Evolutionary conservation across 2,329 filamentous ascomycete species (phyloP).

Genomic region (Diplodia mutila): DNA sequence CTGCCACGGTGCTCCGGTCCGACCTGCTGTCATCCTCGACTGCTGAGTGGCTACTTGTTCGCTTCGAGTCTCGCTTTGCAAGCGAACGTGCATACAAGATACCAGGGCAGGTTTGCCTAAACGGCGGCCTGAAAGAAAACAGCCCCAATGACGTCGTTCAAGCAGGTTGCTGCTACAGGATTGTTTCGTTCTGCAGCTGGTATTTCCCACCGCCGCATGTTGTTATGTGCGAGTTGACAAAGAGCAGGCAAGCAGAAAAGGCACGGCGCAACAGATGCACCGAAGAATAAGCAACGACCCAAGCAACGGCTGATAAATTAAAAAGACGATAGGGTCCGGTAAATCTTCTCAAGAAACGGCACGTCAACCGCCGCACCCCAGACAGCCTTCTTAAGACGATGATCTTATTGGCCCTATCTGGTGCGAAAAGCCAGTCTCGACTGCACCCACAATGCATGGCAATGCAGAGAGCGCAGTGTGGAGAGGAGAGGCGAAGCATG

Average conservation of each 20-base stretch:
- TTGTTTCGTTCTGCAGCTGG: not conserved
- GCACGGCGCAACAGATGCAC: not conserved
- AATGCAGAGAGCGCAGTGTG: not conserved
- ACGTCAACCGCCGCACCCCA: not conserved
- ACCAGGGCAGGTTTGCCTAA: not conserved
- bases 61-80: constrained; percentile 4
- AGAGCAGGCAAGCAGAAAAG: not conserved
- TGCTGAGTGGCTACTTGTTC: not conserved
- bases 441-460: not conserved
- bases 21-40: not conserved
- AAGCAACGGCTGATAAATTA: not conserved
- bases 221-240: too few relatives aligned
- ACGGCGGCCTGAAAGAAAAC: not conserved
- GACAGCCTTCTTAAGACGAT: not conserved
- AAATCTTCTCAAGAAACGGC: not conserved
- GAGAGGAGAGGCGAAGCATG: not conserved
- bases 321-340: not conserved
- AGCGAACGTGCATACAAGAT: constrained; percentile 9
- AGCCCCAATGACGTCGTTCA: not conserved
- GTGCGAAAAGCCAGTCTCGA: not conserved
- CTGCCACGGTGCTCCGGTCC: not conserved
- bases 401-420: constrained; percentile 8
- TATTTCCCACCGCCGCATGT: not conserved
- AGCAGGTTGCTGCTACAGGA: not conserved
- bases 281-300: not conserved